A percentile compares a stretch with the other conserved stretches of the same genome.
Conservation (phyloP, 306 rosid species). For the Casuarina glauca region DNA sequence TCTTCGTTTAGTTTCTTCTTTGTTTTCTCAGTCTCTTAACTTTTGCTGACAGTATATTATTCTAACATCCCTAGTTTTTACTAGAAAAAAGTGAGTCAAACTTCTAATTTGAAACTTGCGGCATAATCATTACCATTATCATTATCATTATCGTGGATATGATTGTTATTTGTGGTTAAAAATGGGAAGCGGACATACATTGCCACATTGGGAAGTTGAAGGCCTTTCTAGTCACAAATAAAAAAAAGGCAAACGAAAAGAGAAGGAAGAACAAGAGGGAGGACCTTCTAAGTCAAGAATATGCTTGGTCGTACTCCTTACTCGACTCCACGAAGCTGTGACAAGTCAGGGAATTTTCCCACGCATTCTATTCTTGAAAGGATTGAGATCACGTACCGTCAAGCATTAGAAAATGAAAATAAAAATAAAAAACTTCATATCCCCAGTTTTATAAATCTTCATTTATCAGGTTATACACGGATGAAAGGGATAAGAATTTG, state of each 20-base stretch:
- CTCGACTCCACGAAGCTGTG: background rate
- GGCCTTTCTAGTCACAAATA: background rate
- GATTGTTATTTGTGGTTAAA: no score
- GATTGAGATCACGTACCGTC: background rate
- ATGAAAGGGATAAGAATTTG: no score
- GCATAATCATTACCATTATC: no score
- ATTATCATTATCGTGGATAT: no score
- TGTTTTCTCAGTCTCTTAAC: no score
- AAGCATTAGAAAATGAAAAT: background rate
- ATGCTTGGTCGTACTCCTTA: background rate
- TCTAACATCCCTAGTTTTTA: no score
- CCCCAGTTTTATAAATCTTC: background rate
- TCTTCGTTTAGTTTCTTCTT: no score
- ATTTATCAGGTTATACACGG: background rate
- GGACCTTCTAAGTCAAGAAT: constrained; percentile 15
- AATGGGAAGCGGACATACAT: no score
- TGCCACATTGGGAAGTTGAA: background rate
- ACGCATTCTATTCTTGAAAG: background rate
- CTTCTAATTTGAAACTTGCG: no score
- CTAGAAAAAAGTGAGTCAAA: no score
- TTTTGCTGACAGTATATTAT: no score
- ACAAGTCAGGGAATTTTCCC: background rate
- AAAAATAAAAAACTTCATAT: background rate
- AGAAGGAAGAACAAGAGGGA: background rate
- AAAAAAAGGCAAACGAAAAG: background rate